Conservation (phyloP, 1,139 yeast species). For the Taphrina wiesneri region DNA sequence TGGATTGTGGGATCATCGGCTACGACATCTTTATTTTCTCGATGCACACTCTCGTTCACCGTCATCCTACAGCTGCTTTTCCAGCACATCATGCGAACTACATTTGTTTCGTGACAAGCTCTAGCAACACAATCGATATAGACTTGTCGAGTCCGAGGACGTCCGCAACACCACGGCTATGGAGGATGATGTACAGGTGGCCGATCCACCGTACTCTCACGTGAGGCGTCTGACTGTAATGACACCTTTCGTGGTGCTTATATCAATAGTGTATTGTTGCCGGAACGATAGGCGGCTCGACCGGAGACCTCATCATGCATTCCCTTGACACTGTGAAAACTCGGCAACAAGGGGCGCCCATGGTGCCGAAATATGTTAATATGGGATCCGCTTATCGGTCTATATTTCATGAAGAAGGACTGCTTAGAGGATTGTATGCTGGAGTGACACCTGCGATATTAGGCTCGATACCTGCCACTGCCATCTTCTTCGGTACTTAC, state of each 20-base stretch:
- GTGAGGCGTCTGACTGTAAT: neutral
- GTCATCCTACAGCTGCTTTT: neutral
- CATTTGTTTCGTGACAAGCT: neutral
- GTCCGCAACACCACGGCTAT: neutral
- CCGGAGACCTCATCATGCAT: conserved; percentile 93
- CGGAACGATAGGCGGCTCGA: conserved; percentile 92
- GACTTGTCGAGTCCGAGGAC: neutral
- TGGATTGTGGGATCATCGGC: neutral
- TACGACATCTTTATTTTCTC: conserved; percentile 9
- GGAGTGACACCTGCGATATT: conserved; percentile 90
- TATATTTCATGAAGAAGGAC: conserved; percentile 77
- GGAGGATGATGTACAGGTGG: conserved; percentile 10
- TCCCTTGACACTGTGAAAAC: conserved; percentile 95
- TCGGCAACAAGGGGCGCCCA: conserved; percentile 89
- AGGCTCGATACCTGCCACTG: conserved; percentile 58
- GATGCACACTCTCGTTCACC: neutral
- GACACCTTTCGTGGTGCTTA: neutral
- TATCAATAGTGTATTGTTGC: conserved; percentile 56
- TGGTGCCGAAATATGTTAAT: conserved; percentile 63
- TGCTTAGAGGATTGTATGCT: conserved; percentile 79
- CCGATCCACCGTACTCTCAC: conserved; percentile 10
- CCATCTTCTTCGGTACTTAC: conserved; percentile 86
- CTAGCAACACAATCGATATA: neutral
- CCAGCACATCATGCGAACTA: neutral
- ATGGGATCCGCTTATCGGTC: conserved; percentile 71